Evolutionary conservation across 1,284 basidiomycete genomes (phyloP).

Genomic region (Sphaerobolus stellatus): DNA sequence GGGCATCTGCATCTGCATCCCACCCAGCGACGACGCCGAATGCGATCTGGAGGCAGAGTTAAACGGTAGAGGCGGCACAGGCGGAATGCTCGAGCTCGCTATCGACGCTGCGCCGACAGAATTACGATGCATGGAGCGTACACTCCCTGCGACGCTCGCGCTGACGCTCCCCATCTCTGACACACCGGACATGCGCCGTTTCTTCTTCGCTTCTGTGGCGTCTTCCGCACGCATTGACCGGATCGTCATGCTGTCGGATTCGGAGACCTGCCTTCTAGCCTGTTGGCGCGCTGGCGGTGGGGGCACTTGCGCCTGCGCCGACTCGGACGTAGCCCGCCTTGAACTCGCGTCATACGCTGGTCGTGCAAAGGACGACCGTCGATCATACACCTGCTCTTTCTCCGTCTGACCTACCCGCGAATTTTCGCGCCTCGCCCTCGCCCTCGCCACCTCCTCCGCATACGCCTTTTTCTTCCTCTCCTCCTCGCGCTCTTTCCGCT

Average conservation of each 20-base stretch:
- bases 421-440: constrained; percentile 59
- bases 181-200: neutral
- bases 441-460: constrained; percentile 59
- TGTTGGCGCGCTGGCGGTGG: neutral
- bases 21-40: too few species aligned
- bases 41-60: too few species aligned
- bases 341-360: constrained; percentile 14
- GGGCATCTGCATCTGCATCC: too few species aligned
- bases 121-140: too few species aligned
- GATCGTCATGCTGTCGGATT: too few species aligned
- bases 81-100: too few species aligned
- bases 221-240: neutral
- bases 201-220: neutral
- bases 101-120: too few species aligned
- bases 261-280: neutral
- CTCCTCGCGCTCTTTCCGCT: constrained; percentile 45
- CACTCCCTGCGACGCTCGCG: too few species aligned
- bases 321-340: neutral
- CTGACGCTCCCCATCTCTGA: too few species aligned
- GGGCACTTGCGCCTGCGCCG: neutral
- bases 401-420: constrained; percentile 43
- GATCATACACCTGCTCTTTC: constrained; percentile 2
- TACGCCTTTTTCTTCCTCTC: constrained; percentile 53
- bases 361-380: constrained; percentile 21
- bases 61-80: too few species aligned